phyloP scores from a whole-genome alignment of 2,329 filamentous ascomycete genomes.

The Neofusicoccum cordaticola region DNA sequence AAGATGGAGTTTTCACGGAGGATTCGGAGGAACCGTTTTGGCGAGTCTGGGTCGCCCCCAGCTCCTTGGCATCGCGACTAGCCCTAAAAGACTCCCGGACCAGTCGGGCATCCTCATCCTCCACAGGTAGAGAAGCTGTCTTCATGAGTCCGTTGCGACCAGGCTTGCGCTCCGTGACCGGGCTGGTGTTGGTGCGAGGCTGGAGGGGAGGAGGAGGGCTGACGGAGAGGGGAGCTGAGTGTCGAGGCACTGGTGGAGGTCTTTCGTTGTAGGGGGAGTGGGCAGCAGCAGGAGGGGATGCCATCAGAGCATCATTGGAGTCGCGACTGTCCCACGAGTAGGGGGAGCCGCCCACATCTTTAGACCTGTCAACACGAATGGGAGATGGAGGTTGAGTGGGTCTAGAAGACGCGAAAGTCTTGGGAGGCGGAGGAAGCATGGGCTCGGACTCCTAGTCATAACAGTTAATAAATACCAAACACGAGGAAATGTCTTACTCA shows the following conservation, averaged over 20 bases:
- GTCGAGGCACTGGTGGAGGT: slow-evolving; percentile 5
- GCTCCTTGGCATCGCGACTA: slow-evolving; percentile 15
- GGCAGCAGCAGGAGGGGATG: slow-evolving; percentile 35
- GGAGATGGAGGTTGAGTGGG: slow-evolving; percentile 11
- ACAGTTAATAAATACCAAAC: slow-evolving; percentile 13
- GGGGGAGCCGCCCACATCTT: slow-evolving; percentile 47
- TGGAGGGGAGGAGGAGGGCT: slow-evolving; percentile 5
- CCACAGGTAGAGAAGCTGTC: slow-evolving; percentile 20
- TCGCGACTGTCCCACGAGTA: slow-evolving; percentile 53
- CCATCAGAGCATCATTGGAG: slow-evolving; percentile 51
- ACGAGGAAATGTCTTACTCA: slow-evolving; percentile 13
- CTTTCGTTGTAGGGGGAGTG: slow-evolving; percentile 23
- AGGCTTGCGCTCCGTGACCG: slow-evolving; percentile 10
- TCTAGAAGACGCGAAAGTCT: slow-evolving; percentile 9
- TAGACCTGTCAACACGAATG: slow-evolving; percentile 19
- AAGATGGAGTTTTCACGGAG: slow-evolving; percentile 14
- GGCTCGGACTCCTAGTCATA: slow-evolving; percentile 16
- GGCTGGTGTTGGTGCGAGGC: slow-evolving; percentile 6
- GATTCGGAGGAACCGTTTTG: slow-evolving; percentile 12
- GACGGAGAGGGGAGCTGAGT: neutral
- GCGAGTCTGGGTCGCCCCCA: neutral
- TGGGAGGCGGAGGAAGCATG: slow-evolving; percentile 12
- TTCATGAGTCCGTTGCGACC: slow-evolving; percentile 1
- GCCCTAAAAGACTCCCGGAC: slow-evolving; percentile 27
- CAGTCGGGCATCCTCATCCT: slow-evolving; percentile 28